Base-by-base conservation (phyloP, 2,329 filamentous ascomycete genomes). In the Cladobotryum mycophilum region DNA sequence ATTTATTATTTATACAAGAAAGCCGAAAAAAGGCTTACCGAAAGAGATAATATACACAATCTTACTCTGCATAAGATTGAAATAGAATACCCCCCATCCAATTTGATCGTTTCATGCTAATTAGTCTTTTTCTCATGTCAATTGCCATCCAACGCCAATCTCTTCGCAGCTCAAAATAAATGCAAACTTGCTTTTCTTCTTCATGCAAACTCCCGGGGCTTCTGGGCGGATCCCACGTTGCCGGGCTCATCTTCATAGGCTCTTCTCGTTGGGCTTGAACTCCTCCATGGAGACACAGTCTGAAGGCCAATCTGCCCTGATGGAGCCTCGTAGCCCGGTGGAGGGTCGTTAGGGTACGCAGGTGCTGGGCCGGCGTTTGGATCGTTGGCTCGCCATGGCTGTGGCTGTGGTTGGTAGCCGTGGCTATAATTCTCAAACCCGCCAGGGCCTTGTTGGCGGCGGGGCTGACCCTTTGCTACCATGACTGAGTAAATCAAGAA, bases 401-500 rank as follows among this genome's bases (percentile, higher is more conserved):
- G 44, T 5, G 60, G 57, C 30, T 51, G 45, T 9, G 60, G 57
- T 35, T 61, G 59, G 42, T 65, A 63, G 34, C 58, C 58, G n/a
- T 59, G 57, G 20, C 48, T 49, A 43, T 49, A 51, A 41, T 46
- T 51, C 30, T 56, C 47, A 41, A 47, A 41, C 49, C 58, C 15
- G 53, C 53, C 41, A 53, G 53, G 45, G 6, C 38, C 41, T 41
- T 48, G 30, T 34, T 38, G 48, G 50, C 55, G 17, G 55, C 56
- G 35, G 56, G 62, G 42, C 58, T 53, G 45, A 65, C 44, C 49
- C 59, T 65, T 48, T 55, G 58, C 34, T 58, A 58, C 34, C 63
- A 61, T 46, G 41, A 66, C 60, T 47, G 64, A 66, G 41, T 69
- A 61, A 47, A 70, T 56, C 18, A 76, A 56, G 44, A 74, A 61